These are phyloP conservation scores for Phytophthora boehmeriae DNA, from an alignment of 352 stramenopile species.

Conservation along the genomic window DNA sequence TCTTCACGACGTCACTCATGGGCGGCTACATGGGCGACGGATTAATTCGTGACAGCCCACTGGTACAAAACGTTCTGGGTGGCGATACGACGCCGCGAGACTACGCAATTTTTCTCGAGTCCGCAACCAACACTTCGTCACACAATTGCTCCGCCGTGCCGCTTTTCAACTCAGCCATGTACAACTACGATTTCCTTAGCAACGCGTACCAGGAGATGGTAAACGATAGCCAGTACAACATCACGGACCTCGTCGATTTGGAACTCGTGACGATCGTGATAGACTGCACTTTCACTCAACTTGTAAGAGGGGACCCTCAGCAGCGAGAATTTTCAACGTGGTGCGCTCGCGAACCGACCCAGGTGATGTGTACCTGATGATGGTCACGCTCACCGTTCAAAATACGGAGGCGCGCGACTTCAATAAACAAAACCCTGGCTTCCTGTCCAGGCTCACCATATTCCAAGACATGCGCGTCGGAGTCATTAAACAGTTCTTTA, in stretches of 20 bases:
- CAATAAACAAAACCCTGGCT: constrained; percentile 7
- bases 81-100: constrained; percentile 22
- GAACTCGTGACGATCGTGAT: constrained; percentile 39
- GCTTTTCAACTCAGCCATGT: constrained; percentile 8
- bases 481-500: constrained; percentile 9
- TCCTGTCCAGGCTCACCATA: constrained; percentile 16
- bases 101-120: constrained; percentile 33
- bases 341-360: constrained; percentile 8
- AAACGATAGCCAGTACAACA: constrained; percentile 26
- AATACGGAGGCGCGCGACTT: constrained; percentile 15
- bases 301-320: constrained; percentile 6
- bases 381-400: constrained; percentile 20
- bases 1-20: constrained; percentile 15
- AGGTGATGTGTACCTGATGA: constrained; percentile 9
- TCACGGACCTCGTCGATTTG: constrained; percentile 21
- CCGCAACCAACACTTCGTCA: constrained; percentile 6
- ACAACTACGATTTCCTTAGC: constrained; percentile 34
- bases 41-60: constrained; percentile 24
- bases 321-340: constrained; percentile 21
- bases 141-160: constrained; percentile 7
- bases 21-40: constrained; percentile 18
- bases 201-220: constrained; percentile 19
- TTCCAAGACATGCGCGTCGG: constrained; percentile 17
- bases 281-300: constrained; percentile 29
- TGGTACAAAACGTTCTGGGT: constrained; percentile 11